Evolutionary conservation across 2,329 filamentous ascomycete genomes (phyloP), one percentile per base, ranked within the genome.

Genomic region (Dichotomopilus funicola): DNA sequence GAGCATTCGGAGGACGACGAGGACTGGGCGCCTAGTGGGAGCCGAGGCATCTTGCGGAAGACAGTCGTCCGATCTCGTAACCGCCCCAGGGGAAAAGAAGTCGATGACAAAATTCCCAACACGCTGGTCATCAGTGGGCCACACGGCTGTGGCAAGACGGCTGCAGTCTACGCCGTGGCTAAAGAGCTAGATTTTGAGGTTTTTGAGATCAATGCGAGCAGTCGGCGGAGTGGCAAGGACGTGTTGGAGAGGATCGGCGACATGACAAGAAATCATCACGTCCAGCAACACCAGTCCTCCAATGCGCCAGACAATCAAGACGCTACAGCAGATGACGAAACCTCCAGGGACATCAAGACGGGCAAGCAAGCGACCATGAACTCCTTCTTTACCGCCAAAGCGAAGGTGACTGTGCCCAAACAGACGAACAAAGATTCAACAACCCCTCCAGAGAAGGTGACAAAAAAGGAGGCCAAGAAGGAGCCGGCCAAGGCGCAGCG

Each of bases 191-290:
- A 82, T 1, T 97, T 95, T 66, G 91, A 96, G 65, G 81, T 99
- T 1, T 99, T 99, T 62, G 94, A 99, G 70, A 91, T 99, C 67
- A 95, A 95, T 65, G 75, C 92, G 0, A 83, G 89, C 58, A 89
- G 83, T 62, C 84, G 91, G 50, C 80, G 94, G 59, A 95, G 83
- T 66, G 92, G 91, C 36, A 94, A 87, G 68, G 94, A 99, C 65
- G 85, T 99, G 48, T 69, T 95, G 37, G 94, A 99, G 65, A 89
- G 82, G 63, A 89, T 99, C 45, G 95, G 94, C 42, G 91, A 99
- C 70, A 97, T 99, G 92, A 94, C 91, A 4, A 86, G 86, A 59
- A 97, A 99, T 64, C 94, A 99, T 70, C 79, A 96, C 1, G 92
- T 99, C 19, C 77, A 78, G 53, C 76, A 74, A 49, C 75, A 75